Base-by-base conservation (phyloP, 2,329 filamentous ascomycete species). In the Clarireedia sp. region DNA sequence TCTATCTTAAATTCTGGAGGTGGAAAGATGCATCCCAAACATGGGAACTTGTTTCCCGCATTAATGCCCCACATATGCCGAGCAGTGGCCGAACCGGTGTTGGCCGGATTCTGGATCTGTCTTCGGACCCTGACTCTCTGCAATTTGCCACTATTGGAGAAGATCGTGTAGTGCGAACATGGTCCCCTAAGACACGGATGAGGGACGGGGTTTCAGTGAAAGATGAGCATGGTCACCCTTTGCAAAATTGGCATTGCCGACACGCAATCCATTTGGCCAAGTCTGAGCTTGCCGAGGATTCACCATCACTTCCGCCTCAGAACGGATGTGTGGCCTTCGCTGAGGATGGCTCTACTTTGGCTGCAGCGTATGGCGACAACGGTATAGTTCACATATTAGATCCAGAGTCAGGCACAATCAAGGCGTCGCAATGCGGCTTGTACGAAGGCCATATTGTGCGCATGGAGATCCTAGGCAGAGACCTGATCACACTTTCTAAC, bases 1-100 rank as follows among this genome's bases (percentile, higher is more conserved):
- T 90, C 0, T 88, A 87, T 65, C 76, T 99, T 49, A 96, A 96
- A 68, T 94, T 99, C 69, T 99, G 94, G 94, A 73, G 84, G 69
- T 71, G 87, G 72, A 82, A 81, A 72, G 67, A 75, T 64, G 66
- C 76, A 65, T 67, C 75, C 66, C 67, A 80, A 66, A 66, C 74
- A 63, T 89, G 94, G 77, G 83, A 88, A 58, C 76, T 99, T 10
- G 83, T 89, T 51, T 87, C 90, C 2, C 83, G 92, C 57, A 82
- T 97, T 53, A 90, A 96, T 68, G 80, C 83, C 8, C 91, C 94
- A 16, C 92, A 99, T 70, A 76, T 78, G 57, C 78, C 80, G 54
- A 72, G 71, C 58, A 70, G 74, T 57, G 74, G 75, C 1, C 77
- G 81, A 10, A 68, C 71, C 6, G 70, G 71, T 24, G 72, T 78